Evolutionary conservation across 495 filamentous ascomycete species (phyloP), one percentile per base, ranked within the genome.

Genomic region (Xylaria telfairii): DNA sequence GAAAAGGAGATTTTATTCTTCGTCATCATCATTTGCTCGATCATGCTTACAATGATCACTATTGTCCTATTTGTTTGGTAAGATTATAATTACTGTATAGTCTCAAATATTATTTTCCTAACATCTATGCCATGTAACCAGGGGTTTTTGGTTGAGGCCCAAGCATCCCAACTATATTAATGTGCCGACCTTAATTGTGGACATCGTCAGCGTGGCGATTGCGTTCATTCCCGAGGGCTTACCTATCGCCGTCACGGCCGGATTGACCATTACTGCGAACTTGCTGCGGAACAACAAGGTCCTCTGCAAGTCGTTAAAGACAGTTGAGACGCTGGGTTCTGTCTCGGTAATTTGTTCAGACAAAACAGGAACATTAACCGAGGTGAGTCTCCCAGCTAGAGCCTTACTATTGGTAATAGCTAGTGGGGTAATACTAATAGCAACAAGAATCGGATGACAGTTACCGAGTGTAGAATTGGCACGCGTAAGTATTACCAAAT

Each of bases 221-320:
- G 91, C 91, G 34, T 92, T 92, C 76, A 91, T 93, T 61, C 91
- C 91, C 0, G 90, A 92, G 71, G 91, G 90, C 26, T 81, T 92
- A 3, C 91, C 91, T 0, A 89, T 93, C 42, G 90, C 88, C 17
- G 78, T 92, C n/a, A 90, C 90, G 0, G 83, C 90, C 15, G 80
- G 78, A 28, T 74, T 84, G 51, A 84, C 81, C 9, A 91, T 90
- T 73, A 81, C 85, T 9, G 90, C 91, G 0, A 87, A 85, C 28
- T 79, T 87, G 32, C 90, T 92, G 89, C 82, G 82, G 71, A 85
- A 87, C 67, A 86, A 89, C 73, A 89, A 90, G 59, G 84, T 91
- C 41, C 79, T 92, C 3, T 89, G 87, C 83, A 91, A 91, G 73
- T 87, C 86, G 0, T 79, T 92, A 62, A 87, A 88, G 77, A 91